Base-by-base conservation (phyloP, 225 moss, liverwort and hornwort species). In the Straminergon stramineum region DNA sequence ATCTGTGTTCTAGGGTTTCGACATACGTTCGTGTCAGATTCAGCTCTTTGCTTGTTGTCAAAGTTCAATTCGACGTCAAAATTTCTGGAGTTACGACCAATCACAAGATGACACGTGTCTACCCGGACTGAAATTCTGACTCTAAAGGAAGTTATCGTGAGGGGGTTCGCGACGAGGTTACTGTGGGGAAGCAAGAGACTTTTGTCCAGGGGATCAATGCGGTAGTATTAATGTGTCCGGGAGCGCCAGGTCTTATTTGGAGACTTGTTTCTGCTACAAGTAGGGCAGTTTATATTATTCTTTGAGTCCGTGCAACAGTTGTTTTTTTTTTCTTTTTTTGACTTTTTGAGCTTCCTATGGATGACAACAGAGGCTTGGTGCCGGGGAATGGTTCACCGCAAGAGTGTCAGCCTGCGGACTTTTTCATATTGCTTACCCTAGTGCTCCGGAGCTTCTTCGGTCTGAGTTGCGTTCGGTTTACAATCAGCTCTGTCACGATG, bases 381-480 rank as follows among this genome's bases (percentile, higher is more conserved):
- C 98, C 88, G 98, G 98, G 84, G 98, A 98, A 86, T 98, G 98
- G 98, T 98, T 98, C 69, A 98, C 97, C 48, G 98, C 98, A 56
- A 94, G 98, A 83, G 96, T 98, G 45, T 98, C 98, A 71, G 97
- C 96, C 52, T 98, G 98, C 82, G 98, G 98, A 74, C 94, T 98
- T 77, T 98, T 98, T 86, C 97, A 98, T 71, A 96, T 98, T 82
- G 97, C 98, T 31, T 98, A 98, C 93, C 98, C 96, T 87, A 98
- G 96, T 93, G 97, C 98, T 48, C 98, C 98, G 26, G 98, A 98
- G 88, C 96, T 98, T 86, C 96, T 98, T 60, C 97, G 98, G 68
- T 97, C 98, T 24, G 98, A 98, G 89, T 94, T 98, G 87, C 95
- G 98, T 90, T 93, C 94, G 52, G 98, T 98, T 70, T 98, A 97